Evolutionary conservation across 116 monocot species (phyloP).

Genomic region (Cymodocea nodosa): DNA sequence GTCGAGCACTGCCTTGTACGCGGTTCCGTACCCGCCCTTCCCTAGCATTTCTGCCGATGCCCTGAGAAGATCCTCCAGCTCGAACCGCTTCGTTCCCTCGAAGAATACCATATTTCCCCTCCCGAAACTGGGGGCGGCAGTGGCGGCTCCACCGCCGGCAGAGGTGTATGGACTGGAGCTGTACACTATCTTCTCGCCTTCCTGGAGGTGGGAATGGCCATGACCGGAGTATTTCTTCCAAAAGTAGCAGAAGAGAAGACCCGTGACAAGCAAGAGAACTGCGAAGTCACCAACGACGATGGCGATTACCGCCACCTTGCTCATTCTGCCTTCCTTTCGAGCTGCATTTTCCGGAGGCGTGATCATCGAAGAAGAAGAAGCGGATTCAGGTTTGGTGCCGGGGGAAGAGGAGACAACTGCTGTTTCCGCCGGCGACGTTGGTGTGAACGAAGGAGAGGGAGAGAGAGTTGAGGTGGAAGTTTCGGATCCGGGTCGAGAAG

Average conservation of each 20-base stretch:
- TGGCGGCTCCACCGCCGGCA: background rate
- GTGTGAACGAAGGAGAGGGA: slow-evolving; percentile 1
- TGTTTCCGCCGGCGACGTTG: slow-evolving; percentile 15
- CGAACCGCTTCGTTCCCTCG: slow-evolving; percentile 45
- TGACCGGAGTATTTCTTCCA: slow-evolving; percentile 50
- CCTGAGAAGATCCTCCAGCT: slow-evolving; percentile 71
- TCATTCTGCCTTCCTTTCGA: slow-evolving; percentile 27
- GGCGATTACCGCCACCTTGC: slow-evolving; percentile 43
- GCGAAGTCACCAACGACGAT: slow-evolving; percentile 68
- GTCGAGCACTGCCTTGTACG: slow-evolving; percentile 76
- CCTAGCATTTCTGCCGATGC: slow-evolving; percentile 89
- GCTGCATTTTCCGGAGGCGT: background rate
- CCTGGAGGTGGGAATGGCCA: slow-evolving; percentile 29
- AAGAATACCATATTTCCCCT: slow-evolving; percentile 77
- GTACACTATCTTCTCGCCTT: slow-evolving; percentile 88
- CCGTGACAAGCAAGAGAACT: slow-evolving; percentile 38
- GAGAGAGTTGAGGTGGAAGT: background rate
- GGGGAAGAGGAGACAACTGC: slow-evolving; percentile 44
- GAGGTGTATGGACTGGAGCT: slow-evolving; percentile 49
- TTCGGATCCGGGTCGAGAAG: slow-evolving; percentile 13
- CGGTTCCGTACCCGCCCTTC: slow-evolving; percentile 76
- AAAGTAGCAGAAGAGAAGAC: slow-evolving; percentile 76
- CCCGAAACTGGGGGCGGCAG: slow-evolving; percentile 24
- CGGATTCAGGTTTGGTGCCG: slow-evolving; percentile 22
- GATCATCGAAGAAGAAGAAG: slow-evolving; percentile 3